Evolutionary conservation across 1,284 basidiomycete genomes (phyloP).

Genomic region (Ganoderma leucocontextum): DNA sequence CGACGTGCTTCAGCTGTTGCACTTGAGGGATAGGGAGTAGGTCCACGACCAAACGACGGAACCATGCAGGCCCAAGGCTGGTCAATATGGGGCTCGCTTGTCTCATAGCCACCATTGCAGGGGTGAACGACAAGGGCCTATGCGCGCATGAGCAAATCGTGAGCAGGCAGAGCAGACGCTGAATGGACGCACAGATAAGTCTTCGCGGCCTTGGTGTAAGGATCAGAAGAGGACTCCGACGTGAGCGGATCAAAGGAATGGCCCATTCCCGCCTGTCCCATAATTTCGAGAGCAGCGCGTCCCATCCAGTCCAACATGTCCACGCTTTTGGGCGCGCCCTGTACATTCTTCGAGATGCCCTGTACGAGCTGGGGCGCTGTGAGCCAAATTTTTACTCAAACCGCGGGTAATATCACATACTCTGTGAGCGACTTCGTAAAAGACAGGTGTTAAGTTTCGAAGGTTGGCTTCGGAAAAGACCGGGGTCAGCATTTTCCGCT

Average conservation of each 20-base stretch:
- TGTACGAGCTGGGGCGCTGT: slow-evolving; percentile 18
- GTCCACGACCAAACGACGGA: slow-evolving; percentile 29
- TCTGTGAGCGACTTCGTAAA: slow-evolving; percentile 39
- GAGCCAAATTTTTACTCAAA: background rate
- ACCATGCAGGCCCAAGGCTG: slow-evolving; percentile 23
- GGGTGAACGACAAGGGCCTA: slow-evolving; percentile 31
- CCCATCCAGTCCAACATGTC: slow-evolving; percentile 48
- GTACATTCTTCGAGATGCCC: slow-evolving; percentile 32
- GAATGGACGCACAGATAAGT: slow-evolving; percentile 34
- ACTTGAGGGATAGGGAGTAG: slow-evolving; percentile 29
- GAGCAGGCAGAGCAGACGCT: background rate
- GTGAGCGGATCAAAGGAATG: slow-evolving; percentile 50
- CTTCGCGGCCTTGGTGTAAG: slow-evolving; percentile 46
- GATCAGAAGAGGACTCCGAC: slow-evolving; percentile 35
- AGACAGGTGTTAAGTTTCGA: slow-evolving; percentile 39
- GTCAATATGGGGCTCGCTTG: slow-evolving; percentile 27
- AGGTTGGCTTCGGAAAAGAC: slow-evolving; percentile 42
- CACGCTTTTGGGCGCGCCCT: slow-evolving; percentile 39
- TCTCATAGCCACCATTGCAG: slow-evolving; percentile 29
- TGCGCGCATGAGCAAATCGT: background rate
- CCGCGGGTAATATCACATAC: slow-evolving; percentile 20
- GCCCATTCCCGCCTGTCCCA: slow-evolving; percentile 48
- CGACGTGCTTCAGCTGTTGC: slow-evolving; percentile 29
- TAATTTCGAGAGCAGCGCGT: slow-evolving; percentile 44
- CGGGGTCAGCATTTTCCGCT: slow-evolving; percentile 42